Conservation (phyloP, 2,329 filamentous ascomycete genomes). For the Diaporthe humulicola region DNA sequence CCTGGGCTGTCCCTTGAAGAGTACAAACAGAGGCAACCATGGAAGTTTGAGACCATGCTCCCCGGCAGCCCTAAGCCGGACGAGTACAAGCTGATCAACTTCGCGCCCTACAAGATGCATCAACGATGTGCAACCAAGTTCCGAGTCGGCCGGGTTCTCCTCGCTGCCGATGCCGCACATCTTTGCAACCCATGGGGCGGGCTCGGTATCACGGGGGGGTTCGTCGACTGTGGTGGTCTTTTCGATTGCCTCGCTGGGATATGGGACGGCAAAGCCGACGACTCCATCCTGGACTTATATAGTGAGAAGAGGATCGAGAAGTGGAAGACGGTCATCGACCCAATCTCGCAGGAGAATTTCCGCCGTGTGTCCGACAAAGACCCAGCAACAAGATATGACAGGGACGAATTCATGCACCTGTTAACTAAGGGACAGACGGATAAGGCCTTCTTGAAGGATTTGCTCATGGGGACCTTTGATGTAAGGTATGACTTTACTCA, state of each 20-base stretch:
- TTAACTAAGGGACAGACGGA: slow-evolving; percentile 54
- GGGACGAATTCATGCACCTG: slow-evolving; percentile 56
- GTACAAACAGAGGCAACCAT: slow-evolving; percentile 64
- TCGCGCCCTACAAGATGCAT: slow-evolving; percentile 73
- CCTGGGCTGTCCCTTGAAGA: slow-evolving; percentile 66
- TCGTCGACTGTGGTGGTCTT: slow-evolving; percentile 73
- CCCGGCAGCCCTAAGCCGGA: slow-evolving; percentile 70
- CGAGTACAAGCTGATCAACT: slow-evolving; percentile 68
- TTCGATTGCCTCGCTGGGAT: slow-evolving; percentile 69
- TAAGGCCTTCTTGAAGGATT: slow-evolving; percentile 47
- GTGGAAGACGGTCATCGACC: slow-evolving; percentile 59
- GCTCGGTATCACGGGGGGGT: slow-evolving; percentile 73
- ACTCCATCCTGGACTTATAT: slow-evolving; percentile 59
- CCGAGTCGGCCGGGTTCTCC: slow-evolving; percentile 67
- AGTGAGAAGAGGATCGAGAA: slow-evolving; percentile 60
- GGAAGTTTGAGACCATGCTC: slow-evolving; percentile 69
- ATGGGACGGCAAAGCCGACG: slow-evolving; percentile 58
- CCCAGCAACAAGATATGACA: slow-evolving; percentile 53
- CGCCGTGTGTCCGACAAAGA: slow-evolving; percentile 56
- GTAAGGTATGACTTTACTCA: slow-evolving; percentile 60
- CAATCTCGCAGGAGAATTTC: slow-evolving; percentile 59
- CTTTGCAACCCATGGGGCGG: slow-evolving; percentile 69
- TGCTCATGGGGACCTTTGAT: slow-evolving; percentile 52
- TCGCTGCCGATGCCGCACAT: slow-evolving; percentile 74
- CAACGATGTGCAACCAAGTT: slow-evolving; percentile 70